Base-by-base conservation (phyloP, 768 basidiomycete species). In the Pisolithus marmoratus region DNA sequence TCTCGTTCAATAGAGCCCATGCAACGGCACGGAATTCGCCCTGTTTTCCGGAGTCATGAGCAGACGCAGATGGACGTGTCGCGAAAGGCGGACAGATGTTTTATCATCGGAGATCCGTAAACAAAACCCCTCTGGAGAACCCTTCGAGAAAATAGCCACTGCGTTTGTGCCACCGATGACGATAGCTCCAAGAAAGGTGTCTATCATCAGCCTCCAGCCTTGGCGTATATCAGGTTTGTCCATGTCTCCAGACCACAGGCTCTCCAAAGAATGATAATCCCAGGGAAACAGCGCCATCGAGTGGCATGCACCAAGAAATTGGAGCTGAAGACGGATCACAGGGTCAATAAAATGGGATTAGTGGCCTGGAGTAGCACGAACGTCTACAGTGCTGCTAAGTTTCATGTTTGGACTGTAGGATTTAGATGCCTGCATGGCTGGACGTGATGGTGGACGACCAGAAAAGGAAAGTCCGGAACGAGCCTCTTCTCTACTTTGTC, bases 1-100 rank as follows among this genome's bases (percentile, higher is more conserved):
- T 52, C 14, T 63, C 49, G 15, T 69, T 69, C 54, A 70, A 70
- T 42, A 88, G 58, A 22, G 78, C 76, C 87, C 87, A 90, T 38
- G 80, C 80, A 54, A 82, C 74, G 6, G 68, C 67, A 49, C 61
- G 49, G 52, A 66, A 63, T 2, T 54, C 37, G 36, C 58, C 63
- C 64, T 66, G 47, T 8, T 22, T 22, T 20, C 15, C 46, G 17
- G 37, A 46, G 29, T 58, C 31, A 37, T 36, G 14, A 23, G 56
- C 62, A 50, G 58, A 47, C 27, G 19, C 36, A 17, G 47, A n/a
- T 23, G 24, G 29, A 42, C 43, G 12, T 5, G 31, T 43, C 15
- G 8, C 15, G 17, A 46, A 42, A 29, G 37, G 53, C 64, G 48
- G n/a, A 65, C 64, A 48, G 53, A 48, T 34, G 40, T 11, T 36